Percentiles rank a stretch among this genome's conserved stretches.
Evolutionary conservation across 352 stramenopile genomes (phyloP).

Genomic region (Plasmopara viticola): DNA sequence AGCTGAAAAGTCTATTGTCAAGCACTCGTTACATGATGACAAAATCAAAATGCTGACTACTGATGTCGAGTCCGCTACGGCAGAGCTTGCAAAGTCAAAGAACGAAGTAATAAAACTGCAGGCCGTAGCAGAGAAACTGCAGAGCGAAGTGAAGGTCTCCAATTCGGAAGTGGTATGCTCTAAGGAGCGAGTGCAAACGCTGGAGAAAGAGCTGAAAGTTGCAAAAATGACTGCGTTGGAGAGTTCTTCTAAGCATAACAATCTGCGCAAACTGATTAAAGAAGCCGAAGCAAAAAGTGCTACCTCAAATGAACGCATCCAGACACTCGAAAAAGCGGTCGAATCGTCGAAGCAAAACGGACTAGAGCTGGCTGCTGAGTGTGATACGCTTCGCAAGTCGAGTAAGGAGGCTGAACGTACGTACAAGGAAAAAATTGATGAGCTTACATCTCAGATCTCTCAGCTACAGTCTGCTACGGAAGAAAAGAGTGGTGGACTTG

Average conservation of each 20-base stretch:
- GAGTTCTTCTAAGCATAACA: slow-evolving; percentile 8
- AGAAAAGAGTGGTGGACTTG: slow-evolving; percentile 21
- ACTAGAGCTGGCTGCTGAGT: slow-evolving; percentile 7
- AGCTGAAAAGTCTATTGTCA: slow-evolving; percentile 31
- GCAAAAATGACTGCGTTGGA: slow-evolving; percentile 4
- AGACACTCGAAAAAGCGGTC: slow-evolving; percentile 29
- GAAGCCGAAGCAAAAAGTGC: slow-evolving; percentile 13
- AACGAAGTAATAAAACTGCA: slow-evolving; percentile 22
- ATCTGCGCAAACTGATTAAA: slow-evolving; percentile 17
- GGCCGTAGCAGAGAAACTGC: slow-evolving; percentile 24
- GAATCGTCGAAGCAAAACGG: slow-evolving; percentile 16
- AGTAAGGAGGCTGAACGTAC: slow-evolving; percentile 18
- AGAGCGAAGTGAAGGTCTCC: slow-evolving; percentile 8
- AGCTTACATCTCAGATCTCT: slow-evolving; percentile 23
- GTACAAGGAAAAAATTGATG: slow-evolving; percentile 27
- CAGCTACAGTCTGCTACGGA: slow-evolving; percentile 25
- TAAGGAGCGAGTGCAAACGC: slow-evolving; percentile 11
- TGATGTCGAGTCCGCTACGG: slow-evolving; percentile 26
- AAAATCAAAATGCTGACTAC: slow-evolving; percentile 22
- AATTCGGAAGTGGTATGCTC: slow-evolving; percentile 11
- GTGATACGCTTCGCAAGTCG: slow-evolving; percentile 16
- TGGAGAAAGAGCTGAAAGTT: slow-evolving; percentile 19
- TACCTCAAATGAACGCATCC: slow-evolving; percentile 12
- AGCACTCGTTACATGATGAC: slow-evolving; percentile 25
- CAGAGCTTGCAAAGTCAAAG: slow-evolving; percentile 19